Percentiles rank a stretch among this genome's conserved stretches.
Evolutionary conservation across 139 green algal species (phyloP).

Genomic region (Deuterostichococcus epilithicus): DNA sequence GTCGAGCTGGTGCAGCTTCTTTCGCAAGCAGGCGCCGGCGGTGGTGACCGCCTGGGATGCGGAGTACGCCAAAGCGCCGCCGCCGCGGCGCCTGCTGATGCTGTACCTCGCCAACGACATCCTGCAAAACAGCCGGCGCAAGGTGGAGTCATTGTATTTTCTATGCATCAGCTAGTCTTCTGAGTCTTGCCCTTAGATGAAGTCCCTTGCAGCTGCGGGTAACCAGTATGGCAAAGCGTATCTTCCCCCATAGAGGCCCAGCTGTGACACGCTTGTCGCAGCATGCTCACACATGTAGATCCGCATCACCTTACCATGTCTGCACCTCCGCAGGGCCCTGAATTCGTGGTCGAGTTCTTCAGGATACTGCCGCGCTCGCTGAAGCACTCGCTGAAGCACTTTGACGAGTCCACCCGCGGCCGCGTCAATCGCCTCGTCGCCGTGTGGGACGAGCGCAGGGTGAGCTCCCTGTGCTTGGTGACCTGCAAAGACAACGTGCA

Average conservation of each 20-base stretch:
- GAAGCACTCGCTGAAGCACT: constrained; percentile 34
- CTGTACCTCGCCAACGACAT: constrained; percentile 80
- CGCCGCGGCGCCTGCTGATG: constrained; percentile 37
- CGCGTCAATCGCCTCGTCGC: constrained; percentile 32
- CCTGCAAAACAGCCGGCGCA: constrained; percentile 55
- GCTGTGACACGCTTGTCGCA: no score
- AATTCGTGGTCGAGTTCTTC: constrained; percentile 69
- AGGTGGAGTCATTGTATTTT: no score
- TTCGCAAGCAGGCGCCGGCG: constrained; percentile 25
- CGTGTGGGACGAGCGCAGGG: constrained; percentile 53
- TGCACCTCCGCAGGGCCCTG: constrained; percentile 50
- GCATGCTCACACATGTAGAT: no score
- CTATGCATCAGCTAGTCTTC: no score
- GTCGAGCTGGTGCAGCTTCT: constrained; percentile 39
- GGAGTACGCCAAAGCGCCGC: constrained; percentile 27
- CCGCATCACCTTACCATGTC: no score
- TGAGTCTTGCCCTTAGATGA: no score
- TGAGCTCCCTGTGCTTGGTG: constrained; percentile 11
- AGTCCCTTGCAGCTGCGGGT: no score
- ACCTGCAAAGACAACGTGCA: background rate
- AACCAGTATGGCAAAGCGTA: no score
- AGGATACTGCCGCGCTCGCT: constrained; percentile 43
- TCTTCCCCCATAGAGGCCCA: no score
- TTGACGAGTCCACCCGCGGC: constrained; percentile 30
- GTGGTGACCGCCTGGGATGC: constrained; percentile 40